Evolutionary conservation across 495 filamentous ascomycete genomes (phyloP), one percentile per base, ranked within the genome.

Genomic region (Neurospora sp.): DNA sequence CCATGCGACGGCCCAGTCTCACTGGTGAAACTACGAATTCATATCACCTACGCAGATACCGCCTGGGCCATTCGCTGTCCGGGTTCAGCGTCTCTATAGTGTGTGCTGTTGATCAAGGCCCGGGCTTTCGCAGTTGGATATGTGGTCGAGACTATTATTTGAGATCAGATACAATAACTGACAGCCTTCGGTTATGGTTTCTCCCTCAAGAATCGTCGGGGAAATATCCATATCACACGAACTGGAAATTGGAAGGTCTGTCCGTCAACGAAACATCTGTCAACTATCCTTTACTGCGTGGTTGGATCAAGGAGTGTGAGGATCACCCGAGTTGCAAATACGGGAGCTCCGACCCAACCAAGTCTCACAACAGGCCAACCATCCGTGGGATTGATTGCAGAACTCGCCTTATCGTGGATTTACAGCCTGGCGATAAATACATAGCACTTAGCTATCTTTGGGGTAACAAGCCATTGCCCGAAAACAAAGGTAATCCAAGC

Each of bases 11-110:
- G 5, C 4, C 11, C 7, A 31, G 0, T 1, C 0, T 5, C n/a
- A 10, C 7, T 5, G 8, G 4, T 12, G 4, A 48, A 22, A 5
- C n/a, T 5, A 20, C 12, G 0, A 2, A 4, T 0, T 8, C 0
- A 1, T 59, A 31, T 16, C 1, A 59, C 22, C 48, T 59, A 59
- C 48, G 22, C 0, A 27, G 1, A 22, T 53, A 53, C 27, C 1
- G 27, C 27, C 27, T 27, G 1, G 27, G 27, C 27, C 27, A 27
- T n/a, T n/a, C n/a, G n/a, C n/a, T n/a, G n/a, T n/a, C n/a, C n/a
- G n/a, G n/a, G n/a, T n/a, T n/a, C n/a, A n/a, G n/a, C n/a, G n/a
- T n/a, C n/a, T n/a, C n/a, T n/a, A n/a, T n/a, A n/a, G n/a, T n/a
- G n/a, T n/a, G n/a, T n/a, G n/a, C n/a, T n/a, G n/a, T n/a, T n/a